A percentile compares a stretch with the other conserved stretches of the same genome.
Conservation (phyloP, 345 rosid genomes). For the Carallia pectinifolia region DNA sequence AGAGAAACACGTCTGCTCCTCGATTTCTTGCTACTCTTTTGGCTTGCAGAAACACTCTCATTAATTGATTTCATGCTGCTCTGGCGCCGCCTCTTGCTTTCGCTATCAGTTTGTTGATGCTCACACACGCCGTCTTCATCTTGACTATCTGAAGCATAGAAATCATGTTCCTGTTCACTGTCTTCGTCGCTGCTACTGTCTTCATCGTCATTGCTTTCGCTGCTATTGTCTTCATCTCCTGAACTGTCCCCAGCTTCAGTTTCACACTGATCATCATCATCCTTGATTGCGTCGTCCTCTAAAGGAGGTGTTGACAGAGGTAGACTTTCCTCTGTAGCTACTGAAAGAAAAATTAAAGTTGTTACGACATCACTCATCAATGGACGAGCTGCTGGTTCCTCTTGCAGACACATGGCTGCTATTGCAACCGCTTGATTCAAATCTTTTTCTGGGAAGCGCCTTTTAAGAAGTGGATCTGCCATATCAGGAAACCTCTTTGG, state of each 20-base stretch:
- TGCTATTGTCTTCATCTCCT: not conserved
- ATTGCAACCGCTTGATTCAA: slow-evolving; percentile 82
- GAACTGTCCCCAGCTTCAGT: slow-evolving; percentile 4
- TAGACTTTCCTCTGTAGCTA: not conserved
- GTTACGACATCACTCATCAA: slow-evolving; percentile 69
- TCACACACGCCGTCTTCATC: not conserved
- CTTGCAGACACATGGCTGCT: slow-evolving; percentile 84
- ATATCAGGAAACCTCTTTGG: slow-evolving; percentile 61
- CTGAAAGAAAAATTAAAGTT: slow-evolving; percentile 64
- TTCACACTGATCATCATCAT: slow-evolving; percentile 1
- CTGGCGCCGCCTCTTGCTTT: not conserved
- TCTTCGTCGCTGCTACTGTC: not conserved
- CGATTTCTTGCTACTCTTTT: slow-evolving; percentile 6
- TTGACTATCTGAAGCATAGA: no score
- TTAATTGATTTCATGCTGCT: not conserved
- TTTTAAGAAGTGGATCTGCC: slow-evolving; percentile 67
- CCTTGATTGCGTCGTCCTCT: not conserved
- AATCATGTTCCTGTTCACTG: no score
- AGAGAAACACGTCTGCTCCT: not conserved
- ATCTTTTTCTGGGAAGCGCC: slow-evolving; percentile 53
- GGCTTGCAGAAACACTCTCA: not conserved
- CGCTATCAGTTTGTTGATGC: not conserved
- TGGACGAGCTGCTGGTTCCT: slow-evolving; percentile 70
- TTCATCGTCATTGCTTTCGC: not conserved
- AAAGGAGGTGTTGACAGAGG: slow-evolving; percentile 11